Evolutionary conservation across 257 asterid species (phyloP), one percentile per base, ranked within the genome.

Genomic region (Solanum chaucha): DNA sequence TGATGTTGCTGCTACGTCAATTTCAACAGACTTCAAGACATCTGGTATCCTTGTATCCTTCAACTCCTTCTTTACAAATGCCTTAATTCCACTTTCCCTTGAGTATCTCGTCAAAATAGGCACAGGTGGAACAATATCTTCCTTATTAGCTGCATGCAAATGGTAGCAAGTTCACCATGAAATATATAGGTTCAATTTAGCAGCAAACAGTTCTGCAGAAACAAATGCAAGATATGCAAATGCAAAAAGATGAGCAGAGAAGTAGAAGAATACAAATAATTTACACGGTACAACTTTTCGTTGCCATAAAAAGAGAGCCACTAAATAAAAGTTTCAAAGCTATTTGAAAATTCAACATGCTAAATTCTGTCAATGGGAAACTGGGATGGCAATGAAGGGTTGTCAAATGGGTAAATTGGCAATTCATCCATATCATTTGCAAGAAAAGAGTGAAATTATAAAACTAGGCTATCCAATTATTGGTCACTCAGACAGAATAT

Each of bases 61-160:
- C 85, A 90, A 85, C 87, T 95, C 98, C 93, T 97, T 94, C 94
- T 93, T 95, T 68, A 97, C 98, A 83, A 97, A 94, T 85, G 98
- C 96, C 91, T 95, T 97, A 72, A 97, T 90, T 88, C 97, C 98
- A 89, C 91, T 89, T 87, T 97, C 99, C 91, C 88, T 97, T 82
- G 95, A 91, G 92, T 94, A 94, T 59, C 98, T 93, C 4, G 98
- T 95, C 85, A 97, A 97, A 86, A 93, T 88, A 61, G 99, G 99
- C 88, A 94, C 91, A 40, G 98, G 98, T 67, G 99, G 99, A 85
- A 95, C 64, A 85, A 97, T 89, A 89, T 97, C 99, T 90, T 95
- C 98, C 90, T 93, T 95, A 90, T 93, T 98, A 87, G 96, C 99
- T 97, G 96, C 91, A 90, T 14, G 87, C 83, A 36, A 81, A 90